A percentile compares a stretch with the other conserved stretches of the same genome.
These are phyloP conservation scores for Fonsecaea pugnacius DNA, from an alignment of 2,329 filamentous ascomycete species.

Conservation along the genomic window DNA sequence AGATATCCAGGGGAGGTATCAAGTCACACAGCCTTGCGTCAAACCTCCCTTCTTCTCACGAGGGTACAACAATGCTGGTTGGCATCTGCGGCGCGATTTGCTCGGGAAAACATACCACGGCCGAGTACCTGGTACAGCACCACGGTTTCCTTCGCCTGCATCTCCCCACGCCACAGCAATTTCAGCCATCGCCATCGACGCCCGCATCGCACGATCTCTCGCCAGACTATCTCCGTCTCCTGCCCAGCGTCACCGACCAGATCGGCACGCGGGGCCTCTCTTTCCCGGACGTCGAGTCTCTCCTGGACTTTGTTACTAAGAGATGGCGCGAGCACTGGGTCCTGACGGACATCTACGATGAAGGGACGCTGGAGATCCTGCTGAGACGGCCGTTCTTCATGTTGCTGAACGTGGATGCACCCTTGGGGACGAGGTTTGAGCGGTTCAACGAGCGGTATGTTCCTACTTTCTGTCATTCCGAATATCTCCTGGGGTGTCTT, in stretches of 20 bases:
- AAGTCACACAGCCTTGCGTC: constrained; percentile 1
- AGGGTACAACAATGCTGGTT: constrained; percentile 52
- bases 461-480: no score
- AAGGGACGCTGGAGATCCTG: constrained; percentile 73
- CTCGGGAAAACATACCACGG: constrained; percentile 88
- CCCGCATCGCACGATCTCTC: background rate
- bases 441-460: constrained; percentile 67
- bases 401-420: constrained; percentile 87
- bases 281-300: constrained; percentile 59
- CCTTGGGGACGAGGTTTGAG: constrained; percentile 79
- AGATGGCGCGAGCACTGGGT: constrained; percentile 85
- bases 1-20: background rate
- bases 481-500: no score
- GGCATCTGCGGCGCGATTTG: constrained; percentile 71
- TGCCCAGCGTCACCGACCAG: constrained; percentile 37
- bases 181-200: constrained; percentile 36
- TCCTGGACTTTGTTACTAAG: constrained; percentile 84
- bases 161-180: constrained; percentile 53
- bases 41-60: no score
- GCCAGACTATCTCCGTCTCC: constrained; percentile 25
- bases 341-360: constrained; percentile 78
- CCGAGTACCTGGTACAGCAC: constrained; percentile 80
- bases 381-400: constrained; percentile 87
- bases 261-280: constrained; percentile 37
- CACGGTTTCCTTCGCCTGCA: constrained; percentile 79